Conservation (phyloP, 371 early-diverging fungal species). For the Mucor indicus region DNA sequence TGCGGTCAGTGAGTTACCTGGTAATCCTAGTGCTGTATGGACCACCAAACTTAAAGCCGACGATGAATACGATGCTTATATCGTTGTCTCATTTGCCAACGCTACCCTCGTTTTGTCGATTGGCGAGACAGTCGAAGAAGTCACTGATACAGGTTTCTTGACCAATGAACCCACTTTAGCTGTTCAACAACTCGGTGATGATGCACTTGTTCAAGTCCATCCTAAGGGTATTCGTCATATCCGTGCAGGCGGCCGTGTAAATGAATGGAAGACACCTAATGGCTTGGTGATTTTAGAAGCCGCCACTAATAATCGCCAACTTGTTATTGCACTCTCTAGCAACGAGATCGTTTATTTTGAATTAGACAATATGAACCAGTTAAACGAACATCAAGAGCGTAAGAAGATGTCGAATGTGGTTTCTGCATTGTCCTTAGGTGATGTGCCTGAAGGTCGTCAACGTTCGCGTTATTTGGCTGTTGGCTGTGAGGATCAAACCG, state of each 20-base stretch:
- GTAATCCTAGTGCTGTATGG: conserved; percentile 94
- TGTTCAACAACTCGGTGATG: conserved; percentile 85
- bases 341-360: conserved; percentile 93
- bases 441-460: conserved; percentile 78
- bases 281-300: conserved; percentile 71
- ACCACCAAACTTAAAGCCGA: conserved; percentile 72
- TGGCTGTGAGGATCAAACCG: conserved; percentile 91
- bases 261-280: conserved; percentile 92
- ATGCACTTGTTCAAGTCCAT: conserved; percentile 86
- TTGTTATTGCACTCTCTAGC: conserved; percentile 80
- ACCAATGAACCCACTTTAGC: conserved; percentile 78
- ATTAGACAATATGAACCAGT: conserved; percentile 79
- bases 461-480: conserved; percentile 84
- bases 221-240: conserved; percentile 91
- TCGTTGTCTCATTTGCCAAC: conserved; percentile 91
- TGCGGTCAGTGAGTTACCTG: conserved; percentile 91
- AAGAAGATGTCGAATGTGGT: conserved; percentile 72
- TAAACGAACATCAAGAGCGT: conserved; percentile 86
- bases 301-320: conserved; percentile 80
- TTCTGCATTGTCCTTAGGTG: conserved; percentile 75
- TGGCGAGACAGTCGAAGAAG: conserved; percentile 95
- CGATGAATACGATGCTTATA: conserved; percentile 78
- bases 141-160: conserved; percentile 85
- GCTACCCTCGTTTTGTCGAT: conserved; percentile 91
- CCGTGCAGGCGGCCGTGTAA: conserved; percentile 80